Conservation (phyloP, 2,329 filamentous ascomycete genomes). For the Penicillium sp. region DNA sequence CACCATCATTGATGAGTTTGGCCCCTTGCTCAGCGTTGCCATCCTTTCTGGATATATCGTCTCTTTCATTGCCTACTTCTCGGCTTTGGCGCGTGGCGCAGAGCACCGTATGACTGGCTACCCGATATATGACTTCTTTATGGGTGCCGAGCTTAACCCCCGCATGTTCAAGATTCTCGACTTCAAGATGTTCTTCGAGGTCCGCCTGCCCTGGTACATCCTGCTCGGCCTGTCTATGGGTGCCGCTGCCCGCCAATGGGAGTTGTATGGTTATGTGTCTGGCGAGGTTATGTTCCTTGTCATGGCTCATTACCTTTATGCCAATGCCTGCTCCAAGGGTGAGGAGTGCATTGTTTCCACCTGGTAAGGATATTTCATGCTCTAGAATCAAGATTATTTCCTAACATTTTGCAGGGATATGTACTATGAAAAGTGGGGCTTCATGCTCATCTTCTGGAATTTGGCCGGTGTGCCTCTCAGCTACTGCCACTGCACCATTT, state of each 20-base stretch:
- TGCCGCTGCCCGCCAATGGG: constrained; percentile 77
- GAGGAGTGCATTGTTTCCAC: constrained; percentile 87
- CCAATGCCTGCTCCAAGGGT: constrained; percentile 87
- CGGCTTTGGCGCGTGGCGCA: constrained; percentile 73
- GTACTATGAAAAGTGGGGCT: constrained; percentile 96
- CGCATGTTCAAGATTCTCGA: constrained; percentile 80
- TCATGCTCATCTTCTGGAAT: constrained; percentile 99
- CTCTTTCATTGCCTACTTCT: constrained; percentile 79
- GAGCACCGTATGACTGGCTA: constrained; percentile 90
- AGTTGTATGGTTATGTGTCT: constrained; percentile 79
- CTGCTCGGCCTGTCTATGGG: constrained; percentile 75
- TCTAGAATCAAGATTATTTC: background rate
- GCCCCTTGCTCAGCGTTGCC: constrained; percentile 85
- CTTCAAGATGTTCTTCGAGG: constrained; percentile 96
- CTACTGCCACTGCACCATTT: constrained; percentile 92
- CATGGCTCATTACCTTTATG: constrained; percentile 88
- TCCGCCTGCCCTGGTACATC: constrained; percentile 89
- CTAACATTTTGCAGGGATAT: constrained; percentile 63
- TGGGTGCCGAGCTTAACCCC: constrained; percentile 83
- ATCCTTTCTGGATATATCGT: constrained; percentile 88
- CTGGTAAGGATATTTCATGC: constrained; percentile 53
- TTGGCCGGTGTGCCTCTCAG: constrained; percentile 84
- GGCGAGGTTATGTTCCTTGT: constrained; percentile 80
- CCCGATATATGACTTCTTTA: constrained; percentile 83
- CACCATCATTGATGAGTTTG: constrained; percentile 92